Evolutionary conservation across 345 rosid species (phyloP).

Genomic region (Salix suchowensis): DNA sequence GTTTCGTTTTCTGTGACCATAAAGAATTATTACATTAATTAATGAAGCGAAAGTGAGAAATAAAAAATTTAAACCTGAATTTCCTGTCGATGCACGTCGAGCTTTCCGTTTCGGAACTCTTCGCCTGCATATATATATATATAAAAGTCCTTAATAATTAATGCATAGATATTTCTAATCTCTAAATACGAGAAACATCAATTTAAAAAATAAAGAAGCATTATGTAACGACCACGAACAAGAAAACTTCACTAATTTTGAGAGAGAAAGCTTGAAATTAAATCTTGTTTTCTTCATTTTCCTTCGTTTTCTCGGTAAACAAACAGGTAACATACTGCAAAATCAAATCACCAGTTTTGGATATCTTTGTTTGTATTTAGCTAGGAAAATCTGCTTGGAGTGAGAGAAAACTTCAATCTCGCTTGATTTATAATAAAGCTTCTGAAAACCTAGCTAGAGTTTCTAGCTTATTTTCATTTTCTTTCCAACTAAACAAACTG

Average conservation of each 20-base stretch:
- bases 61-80: slow-evolving; percentile 39
- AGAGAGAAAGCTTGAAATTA: not conserved
- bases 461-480: not conserved
- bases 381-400: not conserved
- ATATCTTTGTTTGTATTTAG: not conserved
- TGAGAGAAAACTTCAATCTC: not conserved
- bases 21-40: not conserved
- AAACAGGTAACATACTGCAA: not conserved
- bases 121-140: slow-evolving; percentile 23
- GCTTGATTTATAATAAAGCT: not conserved
- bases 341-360: not conserved
- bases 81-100: slow-evolving; percentile 37
- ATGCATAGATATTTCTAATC: not conserved
- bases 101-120: slow-evolving; percentile 43
- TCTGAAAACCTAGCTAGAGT: not conserved
- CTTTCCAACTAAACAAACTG: not conserved
- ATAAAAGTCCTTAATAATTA: not conserved
- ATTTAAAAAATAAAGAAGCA: not conserved
- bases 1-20: not conserved
- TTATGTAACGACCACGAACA: not conserved
- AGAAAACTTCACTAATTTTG: not conserved
- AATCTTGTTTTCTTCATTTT: not conserved
- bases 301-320: not conserved
- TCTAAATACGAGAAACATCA: not conserved
- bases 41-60: not conserved